A percentile compares a stretch with the other conserved stretches of the same genome.
phyloP scores from a whole-genome alignment of 2,329 filamentous ascomycete species.

The Colletotrichum sp. region DNA sequence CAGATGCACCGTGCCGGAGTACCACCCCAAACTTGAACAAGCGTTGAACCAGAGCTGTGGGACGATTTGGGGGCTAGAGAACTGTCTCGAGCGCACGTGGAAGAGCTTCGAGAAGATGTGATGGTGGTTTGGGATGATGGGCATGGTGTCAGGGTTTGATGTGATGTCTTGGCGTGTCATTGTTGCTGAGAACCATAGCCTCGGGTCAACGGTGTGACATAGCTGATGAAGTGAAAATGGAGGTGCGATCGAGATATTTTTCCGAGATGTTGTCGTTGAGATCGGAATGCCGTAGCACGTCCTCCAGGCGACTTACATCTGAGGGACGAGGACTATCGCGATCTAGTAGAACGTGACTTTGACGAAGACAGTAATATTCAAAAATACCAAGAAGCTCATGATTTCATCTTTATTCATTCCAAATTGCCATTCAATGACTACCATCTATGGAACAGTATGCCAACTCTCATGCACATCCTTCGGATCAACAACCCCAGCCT shows the following conservation, averaged over 20 bases:
- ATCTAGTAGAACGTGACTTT: rapidly evolving
- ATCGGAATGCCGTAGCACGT: rapidly evolving
- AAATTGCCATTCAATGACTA: not conserved
- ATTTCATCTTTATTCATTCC: not conserved
- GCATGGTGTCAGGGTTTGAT: not conserved
- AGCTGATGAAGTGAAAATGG: rapidly evolving
- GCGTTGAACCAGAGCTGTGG: not conserved
- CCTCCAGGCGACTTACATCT: not conserved
- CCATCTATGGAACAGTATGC: constrained; percentile 53
- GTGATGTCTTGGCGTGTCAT: not conserved
- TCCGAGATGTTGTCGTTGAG: rapidly evolving
- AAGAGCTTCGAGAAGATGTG: not conserved
- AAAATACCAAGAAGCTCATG: too few species aligned
- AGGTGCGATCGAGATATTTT: not conserved
- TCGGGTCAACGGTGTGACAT: not conserved
- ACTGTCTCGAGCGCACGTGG: not conserved
- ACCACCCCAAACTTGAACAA: not conserved
- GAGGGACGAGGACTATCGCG: not conserved
- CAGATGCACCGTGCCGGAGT: not conserved
- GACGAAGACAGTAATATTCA: not conserved
- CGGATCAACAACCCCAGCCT: constrained; percentile 61
- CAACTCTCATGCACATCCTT: constrained; percentile 70
- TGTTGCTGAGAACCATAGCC: not conserved
- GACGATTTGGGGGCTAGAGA: not conserved
- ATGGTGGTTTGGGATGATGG: not conserved